Evolutionary conservation across 768 basidiomycete genomes (phyloP).

Genomic region (Gloeophyllum trabeum): DNA sequence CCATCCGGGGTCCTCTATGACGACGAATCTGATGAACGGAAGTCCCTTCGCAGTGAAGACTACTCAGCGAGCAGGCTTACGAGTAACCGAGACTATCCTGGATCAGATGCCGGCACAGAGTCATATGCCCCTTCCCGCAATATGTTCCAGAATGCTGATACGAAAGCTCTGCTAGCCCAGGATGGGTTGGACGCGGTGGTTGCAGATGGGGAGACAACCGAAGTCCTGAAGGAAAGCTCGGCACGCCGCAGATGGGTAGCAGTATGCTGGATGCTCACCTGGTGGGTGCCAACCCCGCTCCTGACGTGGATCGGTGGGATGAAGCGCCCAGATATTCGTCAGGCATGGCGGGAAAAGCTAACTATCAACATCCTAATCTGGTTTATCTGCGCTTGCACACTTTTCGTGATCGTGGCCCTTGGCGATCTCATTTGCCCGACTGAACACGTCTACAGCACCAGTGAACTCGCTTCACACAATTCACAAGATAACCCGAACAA

Average conservation of each 20-base stretch:
- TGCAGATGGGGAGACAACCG: conserved; percentile 79
- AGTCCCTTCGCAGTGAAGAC: conserved; percentile 65
- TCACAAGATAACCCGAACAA: conserved; percentile 52
- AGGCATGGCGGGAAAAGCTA: conserved; percentile 97
- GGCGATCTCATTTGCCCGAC: conserved; percentile 89
- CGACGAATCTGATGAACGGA: conserved; percentile 70
- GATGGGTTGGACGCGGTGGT: conserved; percentile 79
- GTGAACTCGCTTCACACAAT: conserved; percentile 71
- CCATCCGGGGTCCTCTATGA: conserved; percentile 68
- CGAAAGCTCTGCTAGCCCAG: conserved; percentile 63
- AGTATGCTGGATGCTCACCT: conserved; percentile 84
- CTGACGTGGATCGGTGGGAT: conserved; percentile 73
- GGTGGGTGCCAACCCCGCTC: conserved; percentile 72
- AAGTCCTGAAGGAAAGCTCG: conserved; percentile 74
- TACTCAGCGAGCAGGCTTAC: conserved; percentile 63
- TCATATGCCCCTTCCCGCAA: conserved; percentile 91
- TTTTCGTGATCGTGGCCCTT: conserved; percentile 88
- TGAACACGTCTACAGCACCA: conserved; percentile 77
- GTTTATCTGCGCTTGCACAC: conserved; percentile 76
- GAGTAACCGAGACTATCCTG: conserved; percentile 64
- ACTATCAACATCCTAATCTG: conserved; percentile 94
- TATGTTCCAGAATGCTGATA: conserved; percentile 86
- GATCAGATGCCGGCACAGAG: conserved; percentile 81
- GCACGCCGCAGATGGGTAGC: conserved; percentile 82
- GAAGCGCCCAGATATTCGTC: conserved; percentile 88